Percentiles rank a stretch among this genome's conserved stretches.
Evolutionary conservation across 805 yeast genomes (phyloP).

Genomic region (Ascoidea asiatica): DNA sequence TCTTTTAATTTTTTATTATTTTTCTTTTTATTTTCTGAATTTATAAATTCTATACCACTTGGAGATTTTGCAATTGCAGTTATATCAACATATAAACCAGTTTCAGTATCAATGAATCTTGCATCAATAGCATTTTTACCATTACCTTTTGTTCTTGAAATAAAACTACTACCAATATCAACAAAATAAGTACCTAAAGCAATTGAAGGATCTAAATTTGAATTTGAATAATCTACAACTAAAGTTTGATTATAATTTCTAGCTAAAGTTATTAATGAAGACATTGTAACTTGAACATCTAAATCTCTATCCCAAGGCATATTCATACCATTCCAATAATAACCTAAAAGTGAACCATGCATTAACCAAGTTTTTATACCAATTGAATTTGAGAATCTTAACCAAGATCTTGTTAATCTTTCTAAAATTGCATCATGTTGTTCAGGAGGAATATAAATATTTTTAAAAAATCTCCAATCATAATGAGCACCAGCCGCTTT

Average conservation of each 20-base stretch:
- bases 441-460: slow-evolving; percentile 26
- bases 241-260: slow-evolving; percentile 29
- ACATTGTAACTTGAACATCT: slow-evolving; percentile 47
- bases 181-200: slow-evolving; percentile 45
- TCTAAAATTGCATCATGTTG: slow-evolving; percentile 16
- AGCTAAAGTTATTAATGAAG: slow-evolving; percentile 29
- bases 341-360: slow-evolving; percentile 50
- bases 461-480: slow-evolving; percentile 47
- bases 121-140: slow-evolving; percentile 58
- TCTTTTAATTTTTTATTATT: background rate
- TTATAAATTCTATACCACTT: background rate
- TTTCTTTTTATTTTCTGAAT: background rate
- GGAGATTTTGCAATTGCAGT: slow-evolving; percentile 38
- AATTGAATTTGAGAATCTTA: slow-evolving; percentile 28
- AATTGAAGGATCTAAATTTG: slow-evolving; percentile 19
- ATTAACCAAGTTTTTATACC: slow-evolving; percentile 47
- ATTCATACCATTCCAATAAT: slow-evolving; percentile 47
- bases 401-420: slow-evolving; percentile 36
- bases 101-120: slow-evolving; percentile 53
- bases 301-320: slow-evolving; percentile 59
- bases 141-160: slow-evolving; percentile 41
- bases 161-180: slow-evolving; percentile 30
- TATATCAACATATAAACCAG: slow-evolving; percentile 60
- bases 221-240: slow-evolving; percentile 24
- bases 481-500: slow-evolving; percentile 23